Conservation (phyloP, 305 asterid species). For the Plantago lanceolata region DNA sequence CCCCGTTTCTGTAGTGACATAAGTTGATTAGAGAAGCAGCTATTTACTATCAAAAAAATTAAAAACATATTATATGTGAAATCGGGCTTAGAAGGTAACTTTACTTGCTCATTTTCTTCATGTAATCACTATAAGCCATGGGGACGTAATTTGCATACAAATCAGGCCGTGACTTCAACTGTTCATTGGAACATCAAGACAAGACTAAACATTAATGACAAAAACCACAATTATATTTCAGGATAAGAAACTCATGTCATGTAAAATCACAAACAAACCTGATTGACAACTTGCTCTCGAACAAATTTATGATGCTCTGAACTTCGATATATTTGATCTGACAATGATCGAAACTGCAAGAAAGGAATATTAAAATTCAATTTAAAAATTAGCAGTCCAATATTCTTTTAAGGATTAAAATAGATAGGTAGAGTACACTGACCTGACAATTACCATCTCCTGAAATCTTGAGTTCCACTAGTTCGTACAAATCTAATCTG, state of each 20-base stretch:
- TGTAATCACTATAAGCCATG: conserved; percentile 61
- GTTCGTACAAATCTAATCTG: conserved; percentile 76
- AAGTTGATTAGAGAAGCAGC: conserved; percentile 22
- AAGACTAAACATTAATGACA: not conserved
- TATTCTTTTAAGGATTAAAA: not conserved
- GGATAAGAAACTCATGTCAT: conserved; percentile 1
- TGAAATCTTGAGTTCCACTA: conserved; percentile 66
- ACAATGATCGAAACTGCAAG: conserved; percentile 73
- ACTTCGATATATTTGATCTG: conserved; percentile 89
- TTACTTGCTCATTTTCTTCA: conserved; percentile 66
- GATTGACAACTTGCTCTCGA: conserved; percentile 75
- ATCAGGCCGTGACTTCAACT: conserved; percentile 63
- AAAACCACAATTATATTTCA: conserved; percentile 18
- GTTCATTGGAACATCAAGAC: conserved; percentile 17
- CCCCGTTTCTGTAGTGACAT: conserved; percentile 58
- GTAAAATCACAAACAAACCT: conserved; percentile 44
- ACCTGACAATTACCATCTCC: conserved; percentile 99
- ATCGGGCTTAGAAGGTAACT: conserved; percentile 14
- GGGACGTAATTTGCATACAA: conserved; percentile 70
- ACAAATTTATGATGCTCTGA: conserved; percentile 73
- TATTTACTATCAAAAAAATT: not conserved
- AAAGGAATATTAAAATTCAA: conserved; percentile 12
- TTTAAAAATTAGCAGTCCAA: too few species aligned
- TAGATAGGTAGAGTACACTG: conserved; percentile 20
- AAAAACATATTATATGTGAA: conserved; percentile 7